A percentile compares a stretch with the other conserved stretches of the same genome.
Evolutionary conservation across 2,329 filamentous ascomycete species (phyloP).

Genomic region (Didymella lethalis): DNA sequence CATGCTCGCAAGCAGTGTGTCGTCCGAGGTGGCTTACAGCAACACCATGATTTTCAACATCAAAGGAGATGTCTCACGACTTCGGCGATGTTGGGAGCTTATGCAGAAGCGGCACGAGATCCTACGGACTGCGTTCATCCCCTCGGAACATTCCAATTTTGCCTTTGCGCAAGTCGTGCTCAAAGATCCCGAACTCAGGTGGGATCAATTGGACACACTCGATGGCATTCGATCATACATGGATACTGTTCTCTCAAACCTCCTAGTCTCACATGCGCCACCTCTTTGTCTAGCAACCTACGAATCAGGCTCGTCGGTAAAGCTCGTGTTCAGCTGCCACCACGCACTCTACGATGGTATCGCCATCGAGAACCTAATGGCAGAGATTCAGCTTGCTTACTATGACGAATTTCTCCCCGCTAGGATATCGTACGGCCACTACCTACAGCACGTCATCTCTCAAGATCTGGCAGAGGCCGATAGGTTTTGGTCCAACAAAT

Average conservation of each 20-base stretch:
- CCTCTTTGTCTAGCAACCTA: conserved; percentile 49
- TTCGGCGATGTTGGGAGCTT: conserved; percentile 68
- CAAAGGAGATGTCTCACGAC: conserved; percentile 55
- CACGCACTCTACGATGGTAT: conserved; percentile 89
- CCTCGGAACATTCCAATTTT: conserved; percentile 66
- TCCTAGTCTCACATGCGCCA: conserved; percentile 50
- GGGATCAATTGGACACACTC: conserved; percentile 41
- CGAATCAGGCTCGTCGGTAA: conserved; percentile 28
- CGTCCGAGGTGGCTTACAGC: conserved; percentile 66
- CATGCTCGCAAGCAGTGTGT: conserved; percentile 72
- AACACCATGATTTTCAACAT: conserved; percentile 75
- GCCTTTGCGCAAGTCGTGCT: conserved; percentile 76
- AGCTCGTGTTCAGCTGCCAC: conserved; percentile 67
- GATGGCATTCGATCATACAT: conserved; percentile 53
- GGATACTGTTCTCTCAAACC: conserved; percentile 56
- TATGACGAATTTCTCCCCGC: conserved; percentile 56
- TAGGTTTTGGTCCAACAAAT: conserved; percentile 69
- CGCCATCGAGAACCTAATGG: conserved; percentile 73
- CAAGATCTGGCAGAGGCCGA: conserved; percentile 61
- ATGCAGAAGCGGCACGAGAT: conserved; percentile 76
- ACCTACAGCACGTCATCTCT: conserved; percentile 67
- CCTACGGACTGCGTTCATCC: conserved; percentile 76
- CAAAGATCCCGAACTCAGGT: conserved; percentile 53
- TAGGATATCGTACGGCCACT: conserved; percentile 66
- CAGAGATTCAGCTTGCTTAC: conserved; percentile 72